Conservation (phyloP, 2,329 filamentous ascomycete species). For the Alternaria sp. region DNA sequence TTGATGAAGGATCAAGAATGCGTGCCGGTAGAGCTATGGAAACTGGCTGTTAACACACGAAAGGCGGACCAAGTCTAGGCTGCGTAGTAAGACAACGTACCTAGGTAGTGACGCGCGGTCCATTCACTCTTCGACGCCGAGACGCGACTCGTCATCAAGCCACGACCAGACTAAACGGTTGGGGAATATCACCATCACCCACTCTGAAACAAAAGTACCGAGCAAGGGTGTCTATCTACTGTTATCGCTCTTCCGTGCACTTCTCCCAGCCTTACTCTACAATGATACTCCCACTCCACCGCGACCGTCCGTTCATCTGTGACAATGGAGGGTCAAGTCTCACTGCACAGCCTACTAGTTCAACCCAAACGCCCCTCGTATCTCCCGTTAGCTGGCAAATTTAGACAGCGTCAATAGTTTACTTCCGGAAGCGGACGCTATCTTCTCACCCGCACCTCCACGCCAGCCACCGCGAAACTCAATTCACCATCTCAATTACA, state of each 20-base stretch:
- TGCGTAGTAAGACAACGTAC: neutral
- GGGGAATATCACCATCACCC: neutral
- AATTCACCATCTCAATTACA: neutral
- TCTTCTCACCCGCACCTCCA: neutral
- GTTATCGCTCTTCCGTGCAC: neutral
- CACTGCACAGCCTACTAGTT: neutral
- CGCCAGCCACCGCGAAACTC: neutral
- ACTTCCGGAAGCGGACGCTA: constrained; percentile 1
- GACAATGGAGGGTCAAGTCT: neutral
- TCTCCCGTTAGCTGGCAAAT: constrained; percentile 4
- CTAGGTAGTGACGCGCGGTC: neutral
- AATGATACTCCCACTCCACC: neutral
- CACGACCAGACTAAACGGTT: neutral
- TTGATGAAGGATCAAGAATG: neutral
- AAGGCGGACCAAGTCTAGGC: neutral
- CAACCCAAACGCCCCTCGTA: neutral
- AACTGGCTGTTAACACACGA: neutral
- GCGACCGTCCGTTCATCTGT: neutral
- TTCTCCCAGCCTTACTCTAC: neutral
- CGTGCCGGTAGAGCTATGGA: neutral
- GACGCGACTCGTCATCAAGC: neutral
- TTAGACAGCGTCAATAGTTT: constrained; percentile 10
- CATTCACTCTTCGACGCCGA: neutral
- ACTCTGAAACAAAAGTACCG: neutral
- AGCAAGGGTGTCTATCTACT: neutral